Evolutionary conservation across 2,329 filamentous ascomycete genomes (phyloP).

Genomic region (Botrytis aclada): DNA sequence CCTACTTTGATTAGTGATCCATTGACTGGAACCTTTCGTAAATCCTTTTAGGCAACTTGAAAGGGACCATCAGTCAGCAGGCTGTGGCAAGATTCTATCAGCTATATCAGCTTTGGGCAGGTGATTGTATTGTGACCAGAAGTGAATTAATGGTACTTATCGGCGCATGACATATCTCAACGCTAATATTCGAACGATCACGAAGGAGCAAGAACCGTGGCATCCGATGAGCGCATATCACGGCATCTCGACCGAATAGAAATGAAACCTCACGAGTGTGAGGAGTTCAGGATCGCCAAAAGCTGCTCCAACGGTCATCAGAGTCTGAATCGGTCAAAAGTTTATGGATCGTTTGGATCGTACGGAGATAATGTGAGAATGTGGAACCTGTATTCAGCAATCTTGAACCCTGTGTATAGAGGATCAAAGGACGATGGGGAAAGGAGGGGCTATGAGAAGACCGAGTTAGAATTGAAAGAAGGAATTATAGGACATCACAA

Average conservation of each 20-base stretch:
- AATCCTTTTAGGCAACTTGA: neutral
- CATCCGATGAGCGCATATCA: neutral
- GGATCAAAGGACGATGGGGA: neutral
- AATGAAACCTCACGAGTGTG: neutral
- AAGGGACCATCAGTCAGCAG: neutral
- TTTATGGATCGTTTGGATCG: neutral
- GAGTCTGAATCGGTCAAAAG: neutral
- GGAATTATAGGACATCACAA: neutral
- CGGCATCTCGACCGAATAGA: neutral
- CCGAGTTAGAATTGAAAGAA: neutral
- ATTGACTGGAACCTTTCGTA: neutral
- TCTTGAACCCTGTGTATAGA: neutral
- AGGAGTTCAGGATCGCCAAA: neutral
- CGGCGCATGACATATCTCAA: neutral
- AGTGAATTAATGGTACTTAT: neutral
- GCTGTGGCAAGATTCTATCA: neutral
- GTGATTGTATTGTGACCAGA: neutral
- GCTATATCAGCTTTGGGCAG: neutral
- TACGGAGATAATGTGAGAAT: neutral
- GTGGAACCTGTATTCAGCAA: neutral
- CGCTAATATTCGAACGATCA: neutral
- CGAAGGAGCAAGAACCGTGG: neutral
- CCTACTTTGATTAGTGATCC: neutral
- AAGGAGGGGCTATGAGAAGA: neutral
- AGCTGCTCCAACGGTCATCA: neutral